Base-by-base conservation (phyloP, 2,329 filamentous ascomycete species). In the Ampelomyces quisqualis region DNA sequence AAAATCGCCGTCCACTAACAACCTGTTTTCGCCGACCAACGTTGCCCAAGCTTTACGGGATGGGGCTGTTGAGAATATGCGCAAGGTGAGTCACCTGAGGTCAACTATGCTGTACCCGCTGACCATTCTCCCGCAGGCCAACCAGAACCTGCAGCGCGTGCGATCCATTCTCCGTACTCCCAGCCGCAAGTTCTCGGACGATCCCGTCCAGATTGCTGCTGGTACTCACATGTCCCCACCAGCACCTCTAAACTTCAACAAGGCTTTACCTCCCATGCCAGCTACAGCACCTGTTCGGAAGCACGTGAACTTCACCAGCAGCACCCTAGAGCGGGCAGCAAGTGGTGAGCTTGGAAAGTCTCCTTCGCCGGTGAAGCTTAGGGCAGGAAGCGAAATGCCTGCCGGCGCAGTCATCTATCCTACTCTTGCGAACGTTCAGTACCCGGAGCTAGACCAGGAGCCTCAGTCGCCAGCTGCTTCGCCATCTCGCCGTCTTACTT, bases 241-340 rank as follows among this genome's bases (percentile, higher is more conserved):
- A 11, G 43, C 55, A 15, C 51, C 26, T 29, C 51, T 50, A 43
- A 51, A 69, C 27, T 62, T 77, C 9, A 73, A 81, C 21, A 81
- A 80, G 54, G 70, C 75, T 15, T 62, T 82, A 21, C 77, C 77
- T 36, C 62, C 73, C 3, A 63, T 65, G 18, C 70, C 81, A 39
- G 82, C 81, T 4, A 88, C 85, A 1, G 86, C 85, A 6, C 82
- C 83, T 21, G 78, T 82, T 17, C 86, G 82, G 66, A 95, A 94
- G 72, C 84, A 80, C 40, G 88, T 95, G 23, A 83, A 86, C 35
- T 95, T 95, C 58, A 89, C 86, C 0, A 84, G 84, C 0, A 82
- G 81, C 46, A 83, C 84, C 23, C 78, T 87, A 51, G 51, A 71
- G 63, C 55, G 65, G 44, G 43, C 58, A 7, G 53, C 64, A 15